phyloP scores from a whole-genome alignment of 1,284 basidiomycete genomes.

The Taiwanofungus camphoratus region DNA sequence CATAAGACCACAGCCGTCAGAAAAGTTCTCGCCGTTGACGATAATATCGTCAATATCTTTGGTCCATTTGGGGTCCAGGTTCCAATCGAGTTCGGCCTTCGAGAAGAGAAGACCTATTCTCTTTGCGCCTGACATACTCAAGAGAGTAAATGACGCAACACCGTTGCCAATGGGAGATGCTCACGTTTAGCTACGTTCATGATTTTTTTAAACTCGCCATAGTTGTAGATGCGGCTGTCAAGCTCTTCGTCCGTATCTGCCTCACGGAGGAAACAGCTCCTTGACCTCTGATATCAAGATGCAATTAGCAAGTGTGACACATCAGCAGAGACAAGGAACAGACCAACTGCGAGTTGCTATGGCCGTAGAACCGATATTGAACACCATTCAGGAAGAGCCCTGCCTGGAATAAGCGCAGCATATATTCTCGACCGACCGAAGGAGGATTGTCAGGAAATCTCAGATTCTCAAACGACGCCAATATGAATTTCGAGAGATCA shows the following conservation, averaged over 20 bases:
- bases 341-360: constrained; percentile 65
- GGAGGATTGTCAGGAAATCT: constrained; percentile 45
- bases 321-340: constrained; percentile 10
- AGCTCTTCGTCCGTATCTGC: constrained; percentile 49
- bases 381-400: constrained; percentile 52
- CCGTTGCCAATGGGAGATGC: constrained; percentile 9
- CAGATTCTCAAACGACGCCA: constrained; percentile 47
- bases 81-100: constrained; percentile 52
- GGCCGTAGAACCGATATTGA: constrained; percentile 63
- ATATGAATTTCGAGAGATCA: constrained; percentile 47
- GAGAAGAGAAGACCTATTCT: constrained; percentile 62
- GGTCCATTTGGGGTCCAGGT: constrained; percentile 41
- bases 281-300: constrained; percentile 37
- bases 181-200: constrained; percentile 59
- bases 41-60: constrained; percentile 56
- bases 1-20: constrained; percentile 64
- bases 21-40: constrained; percentile 51
- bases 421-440: constrained; percentile 46
- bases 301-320: background rate
- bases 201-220: constrained; percentile 54
- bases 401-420: constrained; percentile 44
- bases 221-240: constrained; percentile 44
- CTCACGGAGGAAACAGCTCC: constrained; percentile 55
- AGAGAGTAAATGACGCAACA: background rate
- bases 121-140: constrained; percentile 44